phyloP scores from a whole-genome alignment of 805 yeast species.

The Dipodascus geniculatus region DNA sequence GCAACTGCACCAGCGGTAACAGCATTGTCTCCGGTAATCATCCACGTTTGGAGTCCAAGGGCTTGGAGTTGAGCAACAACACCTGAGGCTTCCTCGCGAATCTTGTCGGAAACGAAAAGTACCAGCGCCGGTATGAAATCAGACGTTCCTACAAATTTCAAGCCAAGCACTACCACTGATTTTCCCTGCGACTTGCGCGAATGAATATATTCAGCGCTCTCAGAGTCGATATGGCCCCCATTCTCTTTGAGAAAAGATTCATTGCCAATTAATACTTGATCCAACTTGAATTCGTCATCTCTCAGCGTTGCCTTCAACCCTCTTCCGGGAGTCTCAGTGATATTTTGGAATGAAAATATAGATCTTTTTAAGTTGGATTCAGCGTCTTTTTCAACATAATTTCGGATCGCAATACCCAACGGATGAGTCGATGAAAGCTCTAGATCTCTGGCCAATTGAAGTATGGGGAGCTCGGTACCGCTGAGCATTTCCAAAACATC shows the following conservation, averaged over 20 bases:
- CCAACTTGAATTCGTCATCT: constrained; percentile 22
- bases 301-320: constrained; percentile 38
- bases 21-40: constrained; percentile 67
- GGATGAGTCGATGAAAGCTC: constrained; percentile 63
- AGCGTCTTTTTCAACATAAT: constrained; percentile 24
- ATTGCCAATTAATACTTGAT: constrained; percentile 37
- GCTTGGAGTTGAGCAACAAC: constrained; percentile 35
- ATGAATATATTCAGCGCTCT: constrained; percentile 27
- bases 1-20: constrained; percentile 61
- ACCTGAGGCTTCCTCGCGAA: constrained; percentile 39
- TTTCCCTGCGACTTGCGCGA: constrained; percentile 55
- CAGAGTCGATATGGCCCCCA: constrained; percentile 28
- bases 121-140: constrained; percentile 27
- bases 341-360: constrained; percentile 27
- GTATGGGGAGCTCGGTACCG: constrained; percentile 14
- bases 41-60: constrained; percentile 47
- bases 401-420: constrained; percentile 45
- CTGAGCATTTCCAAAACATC: constrained; percentile 23
- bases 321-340: constrained; percentile 46
- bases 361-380: constrained; percentile 13
- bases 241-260: constrained; percentile 44
- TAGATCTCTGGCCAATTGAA: constrained; percentile 44
- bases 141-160: constrained; percentile 22
- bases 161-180: constrained; percentile 47
- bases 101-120: constrained; percentile 46